Evolutionary conservation across 2,329 filamentous ascomycete species (phyloP), one percentile per base, ranked within the genome.

Genomic region (Diaporthe sp.): DNA sequence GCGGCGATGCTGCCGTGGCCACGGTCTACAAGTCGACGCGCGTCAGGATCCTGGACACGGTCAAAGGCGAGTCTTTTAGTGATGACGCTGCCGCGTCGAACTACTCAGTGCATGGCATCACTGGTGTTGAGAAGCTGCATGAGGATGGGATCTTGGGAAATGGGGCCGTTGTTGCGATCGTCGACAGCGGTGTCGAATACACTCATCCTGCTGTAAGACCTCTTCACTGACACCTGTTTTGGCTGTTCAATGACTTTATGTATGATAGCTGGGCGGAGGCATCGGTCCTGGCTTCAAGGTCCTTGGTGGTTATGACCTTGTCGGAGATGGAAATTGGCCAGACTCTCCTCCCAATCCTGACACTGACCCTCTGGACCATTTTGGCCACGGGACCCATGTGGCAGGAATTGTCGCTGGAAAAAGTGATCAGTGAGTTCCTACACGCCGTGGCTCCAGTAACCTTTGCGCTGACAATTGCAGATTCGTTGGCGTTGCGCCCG

Each of bases 311-410:
- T 77, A 75, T 71, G 76, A 77, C 37, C 62, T 77, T 8, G 73
- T 77, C 3, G 76, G 76, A 37, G 73, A 77, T 22, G 76, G 76
- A 8, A 58, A 46, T 37, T 77, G 76, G 76, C 76, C 76, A 42
- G 60, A 67, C 7, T 75, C 73, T 37, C 61, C 67, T 10, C 83
- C 82, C 70, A 75, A 72, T 7, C 84, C 84, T 1, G 84, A 86
- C 55, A 77, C 79, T 25, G 82, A 84, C 44, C 84, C 84, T 0
- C 81, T 83, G 79, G 83, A 84, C 71, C 79, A 79, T 17, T 79
- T 81, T 55, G 82, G 82, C 0, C 84, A 85, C 51, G 84, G 84
- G 1, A 85, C 84, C 6, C 84, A 85, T 72, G 81, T 83, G 3
- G 79, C 81, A 39, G 82, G 81, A 12, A 82, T 83, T 44, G 78